Base-by-base conservation (phyloP, 306 rosid genomes). In the Dryas alaskensis region DNA sequence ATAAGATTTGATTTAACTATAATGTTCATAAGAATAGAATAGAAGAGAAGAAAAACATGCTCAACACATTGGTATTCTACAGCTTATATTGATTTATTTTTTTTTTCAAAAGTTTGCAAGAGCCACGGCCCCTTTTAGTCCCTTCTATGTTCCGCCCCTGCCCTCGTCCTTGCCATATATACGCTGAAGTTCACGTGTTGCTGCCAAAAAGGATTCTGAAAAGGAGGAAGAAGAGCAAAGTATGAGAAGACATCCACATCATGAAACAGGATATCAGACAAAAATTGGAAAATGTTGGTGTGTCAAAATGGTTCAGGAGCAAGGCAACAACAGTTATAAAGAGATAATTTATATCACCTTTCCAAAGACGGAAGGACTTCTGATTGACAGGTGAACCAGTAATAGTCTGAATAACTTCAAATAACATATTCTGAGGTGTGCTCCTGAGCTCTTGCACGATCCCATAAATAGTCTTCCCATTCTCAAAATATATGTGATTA, bases 401-500 rank as follows among this genome's bases (percentile, higher is more conserved):
- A 51, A 91, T 75, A 19, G 94, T 89, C 77, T 87, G 95, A 81
- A 89, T 84, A 68, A 83, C 91, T 62, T 91, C 89, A 81, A 91
- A 91, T 75, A 89, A 63, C 86, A 84, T 82, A 71, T 79, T 84
- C 75, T 84, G 90, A 10, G 93, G 93, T 40, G 96, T 87, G 84
- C 90, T 85, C 84, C 91, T 85, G 27, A 90, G 93, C 86, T 90
- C 93, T 79, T 90, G 96, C 10, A 90, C 90, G 65, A 87, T 86
- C 76, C 93, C 93, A 78, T 90, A 90, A 60, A 91, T 79, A 12
- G 97, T 91, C 85, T 89, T 91, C 48, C 97, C 97, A 76, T 86
- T 91, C 81, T 87, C 97, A 65, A 88, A 91, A 83, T 91, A 87
- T 59, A 91, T 88, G 76, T 91, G 97, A 74, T 91, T 90, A 68